Base-by-base conservation (phyloP, 129 eudicot genomes). In the Pittosporum tobira region DNA sequence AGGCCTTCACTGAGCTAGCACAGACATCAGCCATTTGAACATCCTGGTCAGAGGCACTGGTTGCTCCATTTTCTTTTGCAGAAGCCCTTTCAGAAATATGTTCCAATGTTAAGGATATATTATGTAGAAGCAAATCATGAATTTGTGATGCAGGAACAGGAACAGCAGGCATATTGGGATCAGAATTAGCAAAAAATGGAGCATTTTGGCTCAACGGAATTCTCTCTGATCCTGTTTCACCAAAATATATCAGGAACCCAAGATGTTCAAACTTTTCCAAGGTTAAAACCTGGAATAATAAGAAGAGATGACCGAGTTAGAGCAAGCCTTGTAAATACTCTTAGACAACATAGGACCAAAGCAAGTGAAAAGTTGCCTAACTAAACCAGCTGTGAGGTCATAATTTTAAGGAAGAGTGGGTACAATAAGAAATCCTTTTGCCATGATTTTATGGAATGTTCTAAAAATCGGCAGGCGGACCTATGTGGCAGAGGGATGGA, bases 161-260 rank as follows among this genome's bases (percentile, higher is more conserved):
- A 51, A 73, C 88, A 63, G 99, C 94, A 28, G 99, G 99, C 99
- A 91, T 91, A 55, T 91, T 85, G 19, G 99, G 99, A 75, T 91
- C 99, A 63, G 99, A 91, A 75, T 91, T 91, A 5, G 99, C 99
- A 57, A 86, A 91, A 68, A 91, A 91, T 4, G 96, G 96, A 18
- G 94, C 76, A 65, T 80, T 82, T 71, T 91, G 99, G 75, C 90
- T 81, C 77, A 91, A 68, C 20, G 94, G 94, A 31, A 64, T 68
- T 70, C 55, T 79, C 73, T 83, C 94, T 23, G 81, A 69, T 69
- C 94, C 96, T 69, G 71, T 86, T 57, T 81, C 96, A 38, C 99
- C 94, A 62, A 91, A 91, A 66, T 80, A 88, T 23, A 91, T 50
- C 51, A 91, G 70, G 57, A 78, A 83, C n/a, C 88, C 87, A 53